Evolutionary conservation across 192 early-diverging fungal species (phyloP).

Genomic region (Linnemannia schmuckeri): DNA sequence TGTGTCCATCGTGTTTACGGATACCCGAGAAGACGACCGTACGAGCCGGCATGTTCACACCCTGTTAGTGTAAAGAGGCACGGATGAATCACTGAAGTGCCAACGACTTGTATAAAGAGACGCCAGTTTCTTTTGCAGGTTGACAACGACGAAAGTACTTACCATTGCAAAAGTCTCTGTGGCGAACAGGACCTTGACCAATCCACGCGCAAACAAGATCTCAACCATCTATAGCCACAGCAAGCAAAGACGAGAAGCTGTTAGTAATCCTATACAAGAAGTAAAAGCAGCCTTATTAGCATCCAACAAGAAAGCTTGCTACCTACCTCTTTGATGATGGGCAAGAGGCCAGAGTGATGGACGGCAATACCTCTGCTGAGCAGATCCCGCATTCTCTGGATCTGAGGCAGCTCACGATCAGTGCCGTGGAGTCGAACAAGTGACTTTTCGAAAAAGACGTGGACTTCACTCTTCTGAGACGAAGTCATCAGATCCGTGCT

Average conservation of each 20-base stretch:
- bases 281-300: not conserved
- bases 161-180: constrained; percentile 99
- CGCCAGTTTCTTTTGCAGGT: not conserved
- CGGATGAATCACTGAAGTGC: not conserved
- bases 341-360: constrained; percentile 96
- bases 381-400: constrained; percentile 85
- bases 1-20: constrained; percentile 93
- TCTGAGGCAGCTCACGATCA: constrained; percentile 91
- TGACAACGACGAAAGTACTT: constrained; percentile 1
- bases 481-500: constrained; percentile 86
- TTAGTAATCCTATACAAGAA: not conserved
- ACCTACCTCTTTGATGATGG: constrained; percentile 93
- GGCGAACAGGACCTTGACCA: constrained; percentile 95
- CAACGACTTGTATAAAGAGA: not conserved
- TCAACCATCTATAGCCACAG: constrained; percentile 83
- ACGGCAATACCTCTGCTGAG: constrained; percentile 94
- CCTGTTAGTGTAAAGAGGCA: constrained; percentile 55
- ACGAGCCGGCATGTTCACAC: constrained; percentile 96
- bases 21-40: constrained; percentile 94
- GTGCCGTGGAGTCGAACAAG: constrained; percentile 85
- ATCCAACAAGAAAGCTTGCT: not conserved
- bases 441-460: constrained; percentile 87
- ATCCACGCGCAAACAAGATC: constrained; percentile 90
- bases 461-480: constrained; percentile 85
- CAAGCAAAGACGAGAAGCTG: too few species aligned